These are phyloP conservation scores for Artemisia argyi DNA, from an alignment of 129 eudicot species.

Conservation along the genomic window DNA sequence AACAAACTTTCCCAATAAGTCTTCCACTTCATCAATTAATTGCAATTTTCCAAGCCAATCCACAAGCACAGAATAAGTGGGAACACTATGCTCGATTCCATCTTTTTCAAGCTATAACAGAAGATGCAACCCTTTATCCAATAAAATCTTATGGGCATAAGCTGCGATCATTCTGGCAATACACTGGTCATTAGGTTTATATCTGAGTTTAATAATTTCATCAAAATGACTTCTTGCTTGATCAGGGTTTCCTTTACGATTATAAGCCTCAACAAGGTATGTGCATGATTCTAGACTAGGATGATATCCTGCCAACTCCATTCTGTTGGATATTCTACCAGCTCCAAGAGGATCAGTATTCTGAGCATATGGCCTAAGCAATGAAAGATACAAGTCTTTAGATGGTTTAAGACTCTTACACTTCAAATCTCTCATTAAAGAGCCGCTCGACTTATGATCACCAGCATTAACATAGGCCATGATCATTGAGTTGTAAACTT, in stretches of 20 bases:
- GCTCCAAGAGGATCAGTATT: slow-evolving; percentile 45
- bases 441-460: slow-evolving; percentile 40
- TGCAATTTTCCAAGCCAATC: slow-evolving; percentile 78
- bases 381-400: slow-evolving; percentile 48
- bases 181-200: slow-evolving; percentile 74
- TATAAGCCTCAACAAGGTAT: slow-evolving; percentile 67
- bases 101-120: too few species aligned
- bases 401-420: slow-evolving; percentile 49
- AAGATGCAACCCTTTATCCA: slow-evolving; percentile 71
- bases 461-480: slow-evolving; percentile 62
- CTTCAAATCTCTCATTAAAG: slow-evolving; percentile 53
- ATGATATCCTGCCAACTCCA: slow-evolving; percentile 51
- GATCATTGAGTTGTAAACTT: slow-evolving; percentile 68
- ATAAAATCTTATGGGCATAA: slow-evolving; percentile 50
- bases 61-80: slow-evolving; percentile 62
- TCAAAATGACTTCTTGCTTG: slow-evolving; percentile 64
- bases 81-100: slow-evolving; percentile 65
- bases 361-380: slow-evolving; percentile 56
- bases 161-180: slow-evolving; percentile 65
- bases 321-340: slow-evolving; percentile 31
- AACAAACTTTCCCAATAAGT: slow-evolving; percentile 52
- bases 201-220: slow-evolving; percentile 52
- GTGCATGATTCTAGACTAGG: slow-evolving; percentile 45
- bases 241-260: slow-evolving; percentile 35
- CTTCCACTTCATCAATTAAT: slow-evolving; percentile 83